Evolutionary conservation across 2,329 filamentous ascomycete species (phyloP), one percentile per base, ranked within the genome.

Genomic region (Cercospora canescens): DNA sequence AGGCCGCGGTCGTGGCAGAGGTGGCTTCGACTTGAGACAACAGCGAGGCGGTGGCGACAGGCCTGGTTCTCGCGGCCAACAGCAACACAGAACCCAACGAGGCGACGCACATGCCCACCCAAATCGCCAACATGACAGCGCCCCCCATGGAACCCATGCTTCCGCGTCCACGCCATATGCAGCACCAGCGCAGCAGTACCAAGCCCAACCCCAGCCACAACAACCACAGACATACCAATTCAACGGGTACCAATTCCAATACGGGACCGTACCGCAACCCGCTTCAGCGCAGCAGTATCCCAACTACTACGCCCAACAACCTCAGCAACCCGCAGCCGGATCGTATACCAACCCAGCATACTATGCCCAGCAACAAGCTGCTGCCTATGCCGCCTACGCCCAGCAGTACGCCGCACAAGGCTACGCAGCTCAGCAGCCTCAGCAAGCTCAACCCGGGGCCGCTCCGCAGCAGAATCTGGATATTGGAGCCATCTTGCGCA

Each of bases 151-250:
- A 1, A 64, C 65, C 14, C 71, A 50, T 34, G 55, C 56, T 28
- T 32, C 58, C 54, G 32, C 56, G 55, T 11, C 55, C 54, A 16
- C 52, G 55, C 9, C 41, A 58, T 34, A 48, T 60, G 12, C 50
- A 59, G 52, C 28, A 34, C 30, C 66, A 55, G 54, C 62, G 21
- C 28, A 62, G 12, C 63, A 65, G 26, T 57, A 61, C 4, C 63
- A 54, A 61, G 41, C 41, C 16, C 30, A 62, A 34, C 66, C 69
- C 30, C 68, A 67, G 14, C 65, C 68, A 28, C 65, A 96, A 92
- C 79, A 97, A 34, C 30, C 52, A 56, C 52, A 56, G n/a, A 56
- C 52, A 83, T 97, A 97, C 88, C 89, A 91, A 81, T 97, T 96
- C 86, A 92, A 91, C 69, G 82, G 82, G 77, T 70, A 74, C 34